Evolutionary conservation across 305 asterid genomes (phyloP).

Genomic region (Fraxinus latifolia): DNA sequence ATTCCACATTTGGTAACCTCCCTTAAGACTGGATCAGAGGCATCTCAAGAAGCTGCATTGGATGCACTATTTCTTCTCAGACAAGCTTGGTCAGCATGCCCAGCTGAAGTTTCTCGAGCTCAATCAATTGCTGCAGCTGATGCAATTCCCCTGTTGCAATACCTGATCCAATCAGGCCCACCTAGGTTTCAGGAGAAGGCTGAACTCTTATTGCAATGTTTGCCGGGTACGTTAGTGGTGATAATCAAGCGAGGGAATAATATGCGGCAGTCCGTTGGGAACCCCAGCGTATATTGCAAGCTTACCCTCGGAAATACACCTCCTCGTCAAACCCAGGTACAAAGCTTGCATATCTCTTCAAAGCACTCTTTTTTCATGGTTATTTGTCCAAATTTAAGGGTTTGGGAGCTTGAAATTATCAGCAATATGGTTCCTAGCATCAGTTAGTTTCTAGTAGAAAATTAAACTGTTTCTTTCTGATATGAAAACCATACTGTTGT

Average conservation of each 20-base stretch:
- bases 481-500: background rate
- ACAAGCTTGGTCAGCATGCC: conserved; percentile 99
- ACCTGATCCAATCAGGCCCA: conserved; percentile 96
- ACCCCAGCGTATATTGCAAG: conserved; percentile 91
- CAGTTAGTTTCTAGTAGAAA: background rate
- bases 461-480: background rate
- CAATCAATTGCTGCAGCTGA: conserved; percentile 99
- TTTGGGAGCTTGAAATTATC: background rate
- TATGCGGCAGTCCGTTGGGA: conserved; percentile 98
- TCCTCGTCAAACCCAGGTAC: conserved; percentile 80
- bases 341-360: background rate
- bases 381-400: background rate
- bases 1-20: conserved; percentile 95
- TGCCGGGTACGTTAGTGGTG: conserved; percentile 91
- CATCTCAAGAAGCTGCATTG: conserved; percentile 98
- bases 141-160: conserved; percentile 87
- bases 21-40: conserved; percentile 96
- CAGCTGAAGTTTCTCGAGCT: conserved; percentile 96
- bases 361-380: background rate
- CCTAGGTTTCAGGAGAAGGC: conserved; percentile 99
- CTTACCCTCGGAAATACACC: conserved; percentile 90
- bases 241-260: conserved; percentile 89
- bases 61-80: conserved; percentile 90
- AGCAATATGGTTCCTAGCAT: background rate
- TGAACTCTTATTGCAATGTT: conserved; percentile 88